A percentile compares a stretch with the other conserved stretches of the same genome.
phyloP scores from a whole-genome alignment of 805 yeast species.

The Ogataea chonburiensis region DNA sequence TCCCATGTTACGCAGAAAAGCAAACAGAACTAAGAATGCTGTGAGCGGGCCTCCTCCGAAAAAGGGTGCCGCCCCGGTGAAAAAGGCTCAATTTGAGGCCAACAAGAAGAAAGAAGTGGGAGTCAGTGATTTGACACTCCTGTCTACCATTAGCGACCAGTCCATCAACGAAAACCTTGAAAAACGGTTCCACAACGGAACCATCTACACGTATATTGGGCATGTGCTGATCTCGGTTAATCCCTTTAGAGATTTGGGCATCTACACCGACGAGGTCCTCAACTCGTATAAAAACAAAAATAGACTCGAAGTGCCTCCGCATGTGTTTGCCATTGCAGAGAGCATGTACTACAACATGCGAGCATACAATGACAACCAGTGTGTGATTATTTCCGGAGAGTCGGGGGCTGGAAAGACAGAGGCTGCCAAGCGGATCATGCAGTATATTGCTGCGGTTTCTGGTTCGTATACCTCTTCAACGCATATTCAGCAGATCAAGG shows the following conservation, averaged over 20 bases:
- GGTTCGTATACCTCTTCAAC: constrained; percentile 61
- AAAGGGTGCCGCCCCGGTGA: constrained; percentile 50
- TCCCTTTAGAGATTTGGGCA: constrained; percentile 95
- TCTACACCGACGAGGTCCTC: constrained; percentile 78
- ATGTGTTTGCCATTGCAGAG: constrained; percentile 97
- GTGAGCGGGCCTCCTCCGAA: constrained; percentile 48
- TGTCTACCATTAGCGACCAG: constrained; percentile 86
- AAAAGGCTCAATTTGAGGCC: constrained; percentile 88
- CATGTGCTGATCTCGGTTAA: constrained; percentile 94
- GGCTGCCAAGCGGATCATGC: constrained; percentile 98
- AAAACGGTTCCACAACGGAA: constrained; percentile 83
- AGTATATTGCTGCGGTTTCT: constrained; percentile 87
- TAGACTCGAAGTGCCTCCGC: constrained; percentile 95
- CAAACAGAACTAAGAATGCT: constrained; percentile 59
- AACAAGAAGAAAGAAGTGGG: constrained; percentile 96
- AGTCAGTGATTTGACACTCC: constrained; percentile 87
- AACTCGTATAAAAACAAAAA: constrained; percentile 85
- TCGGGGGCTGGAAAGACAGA: constrained; percentile 98
- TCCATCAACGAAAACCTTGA: constrained; percentile 88
- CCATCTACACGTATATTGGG: constrained; percentile 91
- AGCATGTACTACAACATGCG: constrained; percentile 94
- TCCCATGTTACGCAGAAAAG: constrained; percentile 51
- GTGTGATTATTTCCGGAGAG: constrained; percentile 97
- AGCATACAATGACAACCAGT: constrained; percentile 90
- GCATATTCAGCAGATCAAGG: constrained; percentile 84